phyloP scores from a whole-genome alignment of 2,329 filamentous ascomycete genomes.

The Pyricularia grisea region DNA sequence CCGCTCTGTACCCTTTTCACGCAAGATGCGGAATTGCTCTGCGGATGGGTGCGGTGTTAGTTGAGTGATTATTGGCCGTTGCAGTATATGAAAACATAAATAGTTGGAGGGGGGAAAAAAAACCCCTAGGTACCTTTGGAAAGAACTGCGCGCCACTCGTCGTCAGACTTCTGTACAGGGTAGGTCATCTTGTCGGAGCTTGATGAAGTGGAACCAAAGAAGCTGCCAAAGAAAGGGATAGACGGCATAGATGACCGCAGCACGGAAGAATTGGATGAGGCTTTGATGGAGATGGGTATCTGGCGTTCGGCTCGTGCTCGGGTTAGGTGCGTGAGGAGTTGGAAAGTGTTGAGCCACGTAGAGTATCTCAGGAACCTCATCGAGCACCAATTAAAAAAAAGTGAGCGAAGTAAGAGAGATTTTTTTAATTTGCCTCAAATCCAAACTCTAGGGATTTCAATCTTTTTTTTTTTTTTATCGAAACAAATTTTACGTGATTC shows the following conservation, averaged over 20 bases:
- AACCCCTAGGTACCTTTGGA: conserved; percentile 38
- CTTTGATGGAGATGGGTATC: conserved; percentile 9
- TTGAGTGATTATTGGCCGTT: background rate
- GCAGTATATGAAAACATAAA: background rate
- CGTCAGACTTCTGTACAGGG: conserved; percentile 69
- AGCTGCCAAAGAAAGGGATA: conserved; percentile 67
- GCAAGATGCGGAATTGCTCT: conserved; percentile 95
- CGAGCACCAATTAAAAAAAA: background rate
- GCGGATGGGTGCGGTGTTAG: conserved; percentile 7
- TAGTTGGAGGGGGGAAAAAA: background rate
- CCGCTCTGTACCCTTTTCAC: conserved; percentile 83
- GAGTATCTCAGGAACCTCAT: conserved; percentile 44
- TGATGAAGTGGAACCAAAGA: conserved; percentile 57
- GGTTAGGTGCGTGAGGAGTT: conserved; percentile 35
- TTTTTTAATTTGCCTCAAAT: background rate
- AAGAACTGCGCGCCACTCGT: conserved; percentile 85
- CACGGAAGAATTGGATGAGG: conserved; percentile 12
- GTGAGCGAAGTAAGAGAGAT: background rate
- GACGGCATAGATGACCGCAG: conserved; percentile 57
- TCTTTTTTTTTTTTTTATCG: background rate
- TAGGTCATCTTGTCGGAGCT: conserved; percentile 55
- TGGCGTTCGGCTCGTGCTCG: conserved; percentile 20
- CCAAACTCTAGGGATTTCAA: background rate
- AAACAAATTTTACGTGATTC: background rate
- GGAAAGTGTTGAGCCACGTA: conserved; percentile 34